Base-by-base conservation (phyloP, 179 eudicot genomes). In the Sideroxylon spinosum region DNA sequence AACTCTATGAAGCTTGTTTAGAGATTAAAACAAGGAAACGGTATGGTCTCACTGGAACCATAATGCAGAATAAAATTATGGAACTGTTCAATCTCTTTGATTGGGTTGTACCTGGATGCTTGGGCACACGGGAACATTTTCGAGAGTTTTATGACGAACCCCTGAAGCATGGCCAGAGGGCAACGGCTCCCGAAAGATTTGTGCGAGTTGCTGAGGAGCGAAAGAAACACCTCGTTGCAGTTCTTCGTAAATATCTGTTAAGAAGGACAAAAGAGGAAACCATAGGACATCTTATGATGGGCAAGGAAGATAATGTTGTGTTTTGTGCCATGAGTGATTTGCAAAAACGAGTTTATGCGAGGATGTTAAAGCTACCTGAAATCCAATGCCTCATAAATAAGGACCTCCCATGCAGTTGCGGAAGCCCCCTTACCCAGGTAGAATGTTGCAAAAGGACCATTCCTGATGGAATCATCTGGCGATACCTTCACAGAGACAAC, bases 241-340 rank as follows among this genome's bases (percentile, higher is more conserved):
- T 95, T 84, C 88, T 95, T 66, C 84, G 81, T n/a, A 89, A 86
- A 68, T 95, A 93, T 80, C 75, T 95, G 26, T 77, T 95, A 60
- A 91, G 99, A 83, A 91, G 99, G 86, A 95, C 99, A 53, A 95
- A 95, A 84, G 98, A 93, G 79, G 99, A 95, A 80, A 95, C 99
- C 1, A 87, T 95, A 75, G 99, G 99, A 77, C 95, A 95, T 81
- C 95, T 95, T 76, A 92, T 95, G 99, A 68, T 91, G 93, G 99
- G 99, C 50, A 95, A 95, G 87, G 99, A 95, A 86, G 99, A 95
- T 82, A 95, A 95, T 82, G 92, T 95, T 77, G 99, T 95, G 32
- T 95, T 95, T 81, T 95, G 99, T 86, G 96, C 92, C 60, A 90
- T 94, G 99, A 95, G 96, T 75, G 94, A 91, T 69, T 61, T 94